Conservation (phyloP, 345 rosid genomes). For the Combretum micranthum region DNA sequence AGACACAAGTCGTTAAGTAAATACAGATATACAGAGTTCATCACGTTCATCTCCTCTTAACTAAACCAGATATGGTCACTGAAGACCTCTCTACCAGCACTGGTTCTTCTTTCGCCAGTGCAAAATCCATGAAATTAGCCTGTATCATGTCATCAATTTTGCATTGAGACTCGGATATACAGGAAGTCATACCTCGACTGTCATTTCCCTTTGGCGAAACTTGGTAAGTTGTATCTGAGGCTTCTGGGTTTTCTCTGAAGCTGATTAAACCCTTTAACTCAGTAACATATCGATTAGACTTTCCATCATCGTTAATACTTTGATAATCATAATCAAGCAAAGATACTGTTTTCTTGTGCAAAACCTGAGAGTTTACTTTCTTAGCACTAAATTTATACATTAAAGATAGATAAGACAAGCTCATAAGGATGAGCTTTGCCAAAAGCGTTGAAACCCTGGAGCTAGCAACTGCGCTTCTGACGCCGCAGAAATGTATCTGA, state of each 20-base stretch:
- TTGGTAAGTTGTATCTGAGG: slow-evolving; percentile 1
- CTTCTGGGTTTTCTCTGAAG: slow-evolving; percentile 13
- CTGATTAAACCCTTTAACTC: slow-evolving; percentile 30
- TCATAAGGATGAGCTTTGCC: slow-evolving; percentile 34
- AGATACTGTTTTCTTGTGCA: slow-evolving; percentile 17
- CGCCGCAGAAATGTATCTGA: slow-evolving; percentile 47
- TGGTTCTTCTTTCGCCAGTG: slow-evolving; percentile 10
- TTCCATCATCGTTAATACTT: slow-evolving; percentile 10
- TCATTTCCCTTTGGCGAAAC: slow-evolving; percentile 6
- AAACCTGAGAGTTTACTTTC: slow-evolving; percentile 18
- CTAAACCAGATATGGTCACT: slow-evolving; percentile 12
- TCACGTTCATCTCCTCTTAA: slow-evolving; percentile 27
- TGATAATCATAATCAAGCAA: slow-evolving; percentile 26
- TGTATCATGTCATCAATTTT: slow-evolving; percentile 26
- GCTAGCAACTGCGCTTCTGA: slow-evolving; percentile 50
- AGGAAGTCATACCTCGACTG: not conserved
- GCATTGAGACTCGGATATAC: not conserved
- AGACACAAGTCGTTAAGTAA: no score
- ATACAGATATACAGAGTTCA: no score
- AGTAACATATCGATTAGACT: slow-evolving; percentile 9
- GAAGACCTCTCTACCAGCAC: not conserved
- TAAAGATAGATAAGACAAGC: slow-evolving; percentile 49
- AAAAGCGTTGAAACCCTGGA: slow-evolving; percentile 20
- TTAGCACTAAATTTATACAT: slow-evolving; percentile 37
- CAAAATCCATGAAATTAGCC: slow-evolving; percentile 24